Evolutionary conservation across 2,329 filamentous ascomycete species (phyloP).

Genomic region (Akanthomyces uredinophilus): DNA sequence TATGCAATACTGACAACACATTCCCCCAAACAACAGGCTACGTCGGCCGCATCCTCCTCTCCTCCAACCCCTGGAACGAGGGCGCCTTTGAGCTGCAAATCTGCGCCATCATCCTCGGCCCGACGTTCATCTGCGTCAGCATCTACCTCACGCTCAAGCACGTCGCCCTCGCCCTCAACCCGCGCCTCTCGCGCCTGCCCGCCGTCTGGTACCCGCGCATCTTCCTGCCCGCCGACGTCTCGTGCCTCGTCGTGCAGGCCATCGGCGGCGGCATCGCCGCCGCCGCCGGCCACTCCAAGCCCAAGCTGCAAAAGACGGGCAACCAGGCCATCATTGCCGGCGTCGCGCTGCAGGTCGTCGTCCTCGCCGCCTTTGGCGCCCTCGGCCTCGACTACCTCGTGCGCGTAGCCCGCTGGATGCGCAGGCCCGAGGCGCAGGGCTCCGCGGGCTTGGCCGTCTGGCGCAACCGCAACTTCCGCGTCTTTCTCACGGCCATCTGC

Average conservation of each 20-base stretch:
- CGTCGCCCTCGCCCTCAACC: constrained; percentile 44
- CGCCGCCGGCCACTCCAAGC: constrained; percentile 36
- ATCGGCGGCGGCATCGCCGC: constrained; percentile 53
- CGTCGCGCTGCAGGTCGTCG: constrained; percentile 48
- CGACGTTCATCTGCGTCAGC: constrained; percentile 55
- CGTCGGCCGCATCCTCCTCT: constrained; percentile 45
- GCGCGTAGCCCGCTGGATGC: constrained; percentile 36
- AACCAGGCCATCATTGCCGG: constrained; percentile 51
- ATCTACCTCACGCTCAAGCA: constrained; percentile 63
- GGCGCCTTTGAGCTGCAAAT: constrained; percentile 55
- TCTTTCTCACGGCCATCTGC: constrained; percentile 39
- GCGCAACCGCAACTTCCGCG: constrained; percentile 37
- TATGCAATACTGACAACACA: background rate
- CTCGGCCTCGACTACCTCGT: constrained; percentile 42
- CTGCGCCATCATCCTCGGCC: constrained; percentile 53
- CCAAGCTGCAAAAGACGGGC: constrained; percentile 36
- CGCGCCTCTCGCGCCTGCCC: constrained; percentile 45
- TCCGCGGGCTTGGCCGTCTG: constrained; percentile 34
- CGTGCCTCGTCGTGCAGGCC: constrained; percentile 54
- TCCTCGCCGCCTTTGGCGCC: constrained; percentile 42
- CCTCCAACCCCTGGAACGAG: constrained; percentile 50
- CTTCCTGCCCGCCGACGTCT: constrained; percentile 56
- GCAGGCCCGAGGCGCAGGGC: constrained; percentile 25
- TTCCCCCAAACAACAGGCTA: constrained; percentile 38
- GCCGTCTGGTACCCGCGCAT: constrained; percentile 50